Base-by-base conservation (phyloP, 2,329 filamentous ascomycete genomes). In the Colletotrichum magnum region DNA sequence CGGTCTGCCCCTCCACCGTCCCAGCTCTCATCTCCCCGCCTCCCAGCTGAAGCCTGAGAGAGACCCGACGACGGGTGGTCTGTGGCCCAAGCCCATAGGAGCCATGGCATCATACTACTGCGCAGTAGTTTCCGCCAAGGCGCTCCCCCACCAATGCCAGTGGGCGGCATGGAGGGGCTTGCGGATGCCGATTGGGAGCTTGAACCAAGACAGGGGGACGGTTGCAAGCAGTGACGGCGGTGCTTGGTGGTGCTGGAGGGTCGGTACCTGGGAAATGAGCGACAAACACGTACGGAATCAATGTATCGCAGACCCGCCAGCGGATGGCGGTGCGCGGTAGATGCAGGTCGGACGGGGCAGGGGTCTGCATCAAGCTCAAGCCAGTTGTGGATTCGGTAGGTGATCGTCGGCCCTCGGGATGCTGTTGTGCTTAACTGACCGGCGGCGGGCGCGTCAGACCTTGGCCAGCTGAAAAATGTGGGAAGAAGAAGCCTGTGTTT, bases 21-120 rank as follows among this genome's bases (percentile, higher is more conserved):
- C 32, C 50, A 36, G 54, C 56, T 54, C 43, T 56, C 65, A 68
- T 53, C 56, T 65, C 41, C 51, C 60, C 39, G 52, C 32, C 58
- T 36, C 32, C 32, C 32, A 36, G 32, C 32, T 39, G 48, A 54
- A 47, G 57, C 36, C 48, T 59, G 54, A 52, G 45, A 68, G 32
- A 68, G 32, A 52, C 36, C 32, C 45, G 50, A 51, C 58, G 32
- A 39, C 43, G 45, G 36, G 62, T 66, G 62, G 56, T 66, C 57
- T 61, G 62, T 61, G 66, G 63, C 47, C 43, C 62, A 61, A 67
- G 62, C 67, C 66, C 41, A 61, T 56, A 61, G 51, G 53, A 48
- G 68, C 68, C 68, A 70, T 70, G 64, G 68, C 68, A 70, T 70
- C 68, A 70, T 70, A 70, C 64, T 68, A 68, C 64, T 61, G 58